Evolutionary conservation across 768 basidiomycete species (phyloP), one percentile per base, ranked within the genome.

Genomic region (Tylopilus vinaceipallidus): DNA sequence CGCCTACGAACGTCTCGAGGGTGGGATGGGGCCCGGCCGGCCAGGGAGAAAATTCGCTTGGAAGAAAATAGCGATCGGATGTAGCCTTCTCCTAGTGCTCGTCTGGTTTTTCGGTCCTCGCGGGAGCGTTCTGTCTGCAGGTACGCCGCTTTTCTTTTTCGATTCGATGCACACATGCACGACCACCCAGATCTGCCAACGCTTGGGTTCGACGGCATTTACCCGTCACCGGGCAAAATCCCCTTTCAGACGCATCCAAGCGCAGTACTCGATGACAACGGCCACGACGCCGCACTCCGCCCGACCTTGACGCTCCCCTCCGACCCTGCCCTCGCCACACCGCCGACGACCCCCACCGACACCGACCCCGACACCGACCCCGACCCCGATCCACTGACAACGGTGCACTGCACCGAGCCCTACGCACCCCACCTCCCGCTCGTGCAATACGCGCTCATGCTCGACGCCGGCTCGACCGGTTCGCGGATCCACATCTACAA

Each of bases 401-500:
- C 92, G 1, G 80, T 84, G 0, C 72, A 84, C 71, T 98, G 94
- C 71, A 77, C 77, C 0, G 47, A 66, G 0, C 80, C 91, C 0
- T 68, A 82, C 65, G 69, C 68, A 13, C 57, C 76, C 2, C 60
- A 68, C 44, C 62, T 74, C 42, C 77, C 79, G 0, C 74, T 95
- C 49, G 86, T 95, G 12, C 91, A 93, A 66, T 99, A 90, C 68
- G 94, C 92, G 0, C 80, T 98, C 61, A 97, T 98, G 85, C 90
- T 98, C 71, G 97, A 99, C 68, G 95, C 97, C 1, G 97, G 97
- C 20, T 98, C 95, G 16, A 97, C 94, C 0, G 97, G 95, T 17
- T 97, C 95, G 0, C 83, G 97, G 16, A 94, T 98, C 62, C 97
- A 99, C 76, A 79, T 98, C 27, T 99, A 98, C 84, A 98, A 97